A percentile compares a stretch with the other conserved stretches of the same genome.
phyloP scores from a whole-genome alignment of 2,329 filamentous ascomycete genomes.

The Plenodomus biglobosus region DNA sequence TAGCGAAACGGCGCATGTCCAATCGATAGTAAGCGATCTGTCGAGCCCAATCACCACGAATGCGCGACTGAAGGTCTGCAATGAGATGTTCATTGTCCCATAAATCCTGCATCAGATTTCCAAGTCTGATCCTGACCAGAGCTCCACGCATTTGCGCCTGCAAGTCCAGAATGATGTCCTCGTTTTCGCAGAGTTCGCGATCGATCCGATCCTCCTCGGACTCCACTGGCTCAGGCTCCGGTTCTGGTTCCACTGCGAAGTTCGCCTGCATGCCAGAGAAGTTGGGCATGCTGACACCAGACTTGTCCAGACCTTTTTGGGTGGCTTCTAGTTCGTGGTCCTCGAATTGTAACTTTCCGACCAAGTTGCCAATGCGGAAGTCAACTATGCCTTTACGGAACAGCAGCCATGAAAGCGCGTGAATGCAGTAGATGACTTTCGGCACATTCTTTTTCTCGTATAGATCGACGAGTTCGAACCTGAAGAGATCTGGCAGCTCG shows the following conservation, averaged over 20 bases:
- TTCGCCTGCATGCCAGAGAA: conserved; percentile 97
- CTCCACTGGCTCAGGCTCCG: conserved; percentile 73
- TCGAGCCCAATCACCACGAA: conserved; percentile 83
- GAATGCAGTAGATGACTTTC: conserved; percentile 98
- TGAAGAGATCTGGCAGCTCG: conserved; percentile 89
- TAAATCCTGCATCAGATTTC: conserved; percentile 79
- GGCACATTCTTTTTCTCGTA: conserved; percentile 99
- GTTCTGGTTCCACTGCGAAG: conserved; percentile 85
- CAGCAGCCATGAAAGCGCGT: conserved; percentile 95
- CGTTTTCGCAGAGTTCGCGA: conserved; percentile 77
- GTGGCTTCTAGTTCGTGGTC: conserved; percentile 96
- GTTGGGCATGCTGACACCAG: conserved; percentile 93
- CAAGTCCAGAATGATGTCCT: conserved; percentile 71
- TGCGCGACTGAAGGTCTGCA: conserved; percentile 79
- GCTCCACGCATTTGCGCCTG: conserved; percentile 87
- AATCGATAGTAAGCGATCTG: conserved; percentile 81
- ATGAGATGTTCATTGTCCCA: conserved; percentile 83
- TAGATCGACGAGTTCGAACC: conserved; percentile 94
- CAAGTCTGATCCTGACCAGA: conserved; percentile 72
- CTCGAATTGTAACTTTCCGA: conserved; percentile 95
- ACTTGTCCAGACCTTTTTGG: conserved; percentile 94
- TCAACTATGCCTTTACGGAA: conserved; percentile 93
- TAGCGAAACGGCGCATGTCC: conserved; percentile 78
- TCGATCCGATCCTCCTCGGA: conserved; percentile 88
- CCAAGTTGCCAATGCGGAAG: conserved; percentile 94